Evolutionary conservation across 139 green algal species (phyloP), one percentile per base, ranked within the genome.

Genomic region (Picochlorum sp.): DNA sequence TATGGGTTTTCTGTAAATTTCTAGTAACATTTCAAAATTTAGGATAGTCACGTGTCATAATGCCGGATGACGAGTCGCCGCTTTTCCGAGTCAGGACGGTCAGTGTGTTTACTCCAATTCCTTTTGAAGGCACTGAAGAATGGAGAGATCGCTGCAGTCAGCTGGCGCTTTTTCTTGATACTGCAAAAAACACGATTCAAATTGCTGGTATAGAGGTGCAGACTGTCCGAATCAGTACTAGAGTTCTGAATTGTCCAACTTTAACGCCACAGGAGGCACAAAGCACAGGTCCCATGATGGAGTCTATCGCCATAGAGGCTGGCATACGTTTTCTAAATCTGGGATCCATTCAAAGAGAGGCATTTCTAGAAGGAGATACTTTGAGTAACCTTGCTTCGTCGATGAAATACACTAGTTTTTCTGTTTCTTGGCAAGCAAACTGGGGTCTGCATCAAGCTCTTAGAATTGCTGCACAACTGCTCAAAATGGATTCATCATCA

Each of bases 171-270:
- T 14, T 52, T 63, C 22, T 33, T 50, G 37, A 9, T 76, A 1
- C 50, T 64, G 4, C 69, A 59, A 1, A 62, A 75, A 24, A 69
- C 63, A n/a, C 39, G 18, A 47, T 47, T 47, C 5, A 24, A 56
- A 45, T 9, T 0, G 22, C 56, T 77, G 73, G 69, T 39, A 64
- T 71, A 47, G 73, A 80, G 31, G 71, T 81, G 22, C 73, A 81
- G 30, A 81, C 73, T 3, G 53, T 50, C 2, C 61, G 73, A n/a
- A 57, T 81, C 2, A 61, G 61, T 8, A 80, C 71, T 1, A 33
- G 63, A 12, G 37, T 57, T 7, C 51, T 81, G 39, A 47, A n/a
- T n/a, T n/a, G n/a, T n/a, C n/a, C n/a, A n/a, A n/a, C n/a, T n/a
- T n/a, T n/a, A n/a, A n/a, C n/a, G n/a, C n/a, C n/a, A n/a, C n/a